These are phyloP conservation scores for Malus sylvestris DNA, from an alignment of 306 rosid species.

Conservation along the genomic window DNA sequence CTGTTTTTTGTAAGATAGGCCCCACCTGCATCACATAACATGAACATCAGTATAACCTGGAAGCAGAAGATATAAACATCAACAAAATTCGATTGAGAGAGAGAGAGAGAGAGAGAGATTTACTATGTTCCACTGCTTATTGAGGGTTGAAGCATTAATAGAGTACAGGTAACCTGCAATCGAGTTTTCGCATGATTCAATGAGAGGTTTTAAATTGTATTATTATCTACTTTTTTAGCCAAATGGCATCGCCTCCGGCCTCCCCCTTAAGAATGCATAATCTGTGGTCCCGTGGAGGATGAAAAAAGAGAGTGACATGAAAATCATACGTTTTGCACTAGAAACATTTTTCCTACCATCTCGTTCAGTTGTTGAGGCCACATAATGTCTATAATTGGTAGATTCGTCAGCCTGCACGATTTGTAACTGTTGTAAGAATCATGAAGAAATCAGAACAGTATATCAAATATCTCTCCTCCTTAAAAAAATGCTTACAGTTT, in stretches of 20 bases:
- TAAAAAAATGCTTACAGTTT: slow-evolving; percentile 34
- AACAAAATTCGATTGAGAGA: background rate
- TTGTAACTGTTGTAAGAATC: slow-evolving; percentile 18
- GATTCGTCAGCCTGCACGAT: slow-evolving; percentile 55
- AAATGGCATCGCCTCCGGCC: background rate
- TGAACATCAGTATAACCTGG: background rate
- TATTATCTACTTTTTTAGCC: background rate
- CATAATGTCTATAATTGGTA: slow-evolving; percentile 58
- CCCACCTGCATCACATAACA: slow-evolving; percentile 70
- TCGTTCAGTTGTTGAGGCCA: slow-evolving; percentile 85
- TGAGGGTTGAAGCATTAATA: slow-evolving; percentile 83
- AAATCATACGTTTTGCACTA: background rate
- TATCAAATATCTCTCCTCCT: background rate
- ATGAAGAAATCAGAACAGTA: slow-evolving; percentile 13
- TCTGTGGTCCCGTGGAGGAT: background rate
- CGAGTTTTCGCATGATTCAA: slow-evolving; percentile 3
- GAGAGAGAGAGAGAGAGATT: slow-evolving; percentile 14
- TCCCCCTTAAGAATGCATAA: background rate
- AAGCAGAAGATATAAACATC: background rate
- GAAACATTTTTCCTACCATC: slow-evolving; percentile 46
- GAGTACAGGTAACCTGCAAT: slow-evolving; percentile 81
- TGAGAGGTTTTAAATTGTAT: slow-evolving; percentile 13
- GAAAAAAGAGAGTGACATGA: background rate
- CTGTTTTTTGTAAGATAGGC: slow-evolving; percentile 57
- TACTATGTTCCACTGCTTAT: slow-evolving; percentile 68